Base-by-base conservation (phyloP, 2,329 filamentous ascomycete species). In the Fusarium oligoseptatum region DNA sequence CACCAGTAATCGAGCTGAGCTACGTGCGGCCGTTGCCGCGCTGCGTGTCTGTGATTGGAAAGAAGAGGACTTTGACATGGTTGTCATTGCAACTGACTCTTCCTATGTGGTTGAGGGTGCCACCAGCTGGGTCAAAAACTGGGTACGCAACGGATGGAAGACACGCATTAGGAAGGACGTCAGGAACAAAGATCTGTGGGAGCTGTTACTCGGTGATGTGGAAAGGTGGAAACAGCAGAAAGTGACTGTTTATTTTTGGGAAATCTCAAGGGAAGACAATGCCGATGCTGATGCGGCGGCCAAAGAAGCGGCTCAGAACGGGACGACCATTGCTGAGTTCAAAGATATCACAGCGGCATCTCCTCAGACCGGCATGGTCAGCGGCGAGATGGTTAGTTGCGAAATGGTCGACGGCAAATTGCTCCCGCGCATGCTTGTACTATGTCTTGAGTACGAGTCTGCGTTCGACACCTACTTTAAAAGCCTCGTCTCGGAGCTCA, bases 101-200 rank as follows among this genome's bases (percentile, higher is more conserved):
- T 41, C 55, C 2, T 74, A 76, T 5, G 71, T 71, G 0, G 65
- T 66, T 34, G 60, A 74, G 4, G 67, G 73, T 1, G 71, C 68
- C 7, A 76, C 69, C 2, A 50, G 48, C 8, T 62, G 67, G 69
- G 37, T 12, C 1, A 20, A 37, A 15, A 32, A 17, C 7, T 76
- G 73, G 73, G 58, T 84, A 7, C 62, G 61, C 7, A 85, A 85
- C 15, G 82, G 79, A 7, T 91, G 88, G 88, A 82, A 41, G 67
- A 87, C 80, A 10, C 69, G 62, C 1, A 68, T 60, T 3, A 79
- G 81, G 0, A 71, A 15, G 1, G 67, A 74, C 1, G 86, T 89
- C 55, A 85, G 85, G 76, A 90, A 90, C 69, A 80, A 77, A 67
- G 88, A 91, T 68, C 70, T 90, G 24, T 91, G 89, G 87, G 79